Base-by-base conservation (phyloP, 768 basidiomycete species). In the Leucogyrophana mollusca region DNA sequence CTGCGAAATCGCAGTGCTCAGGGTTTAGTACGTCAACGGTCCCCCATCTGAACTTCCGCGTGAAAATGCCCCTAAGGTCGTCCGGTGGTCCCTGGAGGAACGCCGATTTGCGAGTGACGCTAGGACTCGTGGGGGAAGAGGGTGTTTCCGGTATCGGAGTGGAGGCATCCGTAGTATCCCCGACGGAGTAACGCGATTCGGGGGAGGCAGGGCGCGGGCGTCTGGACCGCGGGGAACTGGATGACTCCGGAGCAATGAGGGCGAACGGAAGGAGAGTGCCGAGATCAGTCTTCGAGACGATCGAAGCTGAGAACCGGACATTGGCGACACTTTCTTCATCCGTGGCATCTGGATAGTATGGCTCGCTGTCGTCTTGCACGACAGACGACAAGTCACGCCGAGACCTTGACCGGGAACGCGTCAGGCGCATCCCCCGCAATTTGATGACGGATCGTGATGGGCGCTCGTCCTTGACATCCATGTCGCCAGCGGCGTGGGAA, bases 31-130 rank as follows among this genome's bases (percentile, higher is more conserved):
- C 90, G 64, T 93, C 88, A 49, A 94, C 76, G 36, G 78, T 86
- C 27, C 94, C 94, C 93, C 93, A 95, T 55, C 90, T 71, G 64
- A 87, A 94, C 60, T 79, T 83, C 52, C 92, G 72, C 25, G 80
- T 73, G 60, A 92, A 92, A 45, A 86, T 74, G 40, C 90, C 87
- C 66, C 77, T 79, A 60, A 90, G 66, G 60, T 83, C 78, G 17
- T 82, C 80, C 18, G 85, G 87, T 18, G 81, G 80, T 25, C 72
- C 71, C n/a, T 74, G 62, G 34, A 79, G 56, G n/a, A 43, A 20
- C 2, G 33, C 22, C 10, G 61, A 62, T 56, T 64, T 65, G 44
- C 61, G 64, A 30, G 60, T 76, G n/a, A 79, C 20, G 69, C 58
- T 49, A 68, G 56, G 56, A 51, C 46, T 56, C 36, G 55, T 71